Base-by-base conservation (phyloP, 75 land plant species). In the Pinus albicaulis region DNA sequence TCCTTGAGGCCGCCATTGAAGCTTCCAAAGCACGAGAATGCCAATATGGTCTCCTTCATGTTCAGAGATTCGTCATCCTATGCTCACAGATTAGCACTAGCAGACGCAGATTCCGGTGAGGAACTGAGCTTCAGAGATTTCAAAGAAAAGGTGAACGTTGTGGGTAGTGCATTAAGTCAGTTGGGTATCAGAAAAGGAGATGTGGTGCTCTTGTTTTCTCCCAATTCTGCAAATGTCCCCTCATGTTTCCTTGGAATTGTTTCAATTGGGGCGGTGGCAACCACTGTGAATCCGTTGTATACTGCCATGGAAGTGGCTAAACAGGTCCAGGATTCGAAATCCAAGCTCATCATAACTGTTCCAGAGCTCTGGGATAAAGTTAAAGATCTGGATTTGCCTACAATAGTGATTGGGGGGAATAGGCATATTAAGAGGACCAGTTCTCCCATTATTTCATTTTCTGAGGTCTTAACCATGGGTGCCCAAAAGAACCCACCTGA, bases 251-350 rank as follows among this genome's bases (percentile, higher is more conserved):
- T 85, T 71, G 89, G 75, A 23, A 71, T 89, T 65, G 36, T 83
- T 20, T 65, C 86, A 31, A 59, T 87, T 68, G 94, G 94, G 2
- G 94, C 89, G 12, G 69, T 91, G 15, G 89, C 81, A 31, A 89
- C 89, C 68, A 85, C 94, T 19, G 82, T 56, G 20, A 93, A 93
- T 60, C 95, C 95, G 0, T 19, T 71, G 34, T 92, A 87, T 81
- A 93, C 94, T 17, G 53, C 63, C 25, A 5, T 66, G 12, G 95
- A 93, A 72, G 58, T 93, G 56, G 16, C 76, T 38, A 88, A 88
- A 60, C 95, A 90, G 72, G 79, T 77, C 55, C 52, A 63, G 15
- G 89, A 88, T 73, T 86, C 85, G 1, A 69, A 77, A 6, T 74
- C 93, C 7, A 82, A 77, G 78, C 81, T 93, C 65, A 73, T 93